Conservation (phyloP, 495 filamentous ascomycete genomes). For the Tuber calosporum region DNA sequence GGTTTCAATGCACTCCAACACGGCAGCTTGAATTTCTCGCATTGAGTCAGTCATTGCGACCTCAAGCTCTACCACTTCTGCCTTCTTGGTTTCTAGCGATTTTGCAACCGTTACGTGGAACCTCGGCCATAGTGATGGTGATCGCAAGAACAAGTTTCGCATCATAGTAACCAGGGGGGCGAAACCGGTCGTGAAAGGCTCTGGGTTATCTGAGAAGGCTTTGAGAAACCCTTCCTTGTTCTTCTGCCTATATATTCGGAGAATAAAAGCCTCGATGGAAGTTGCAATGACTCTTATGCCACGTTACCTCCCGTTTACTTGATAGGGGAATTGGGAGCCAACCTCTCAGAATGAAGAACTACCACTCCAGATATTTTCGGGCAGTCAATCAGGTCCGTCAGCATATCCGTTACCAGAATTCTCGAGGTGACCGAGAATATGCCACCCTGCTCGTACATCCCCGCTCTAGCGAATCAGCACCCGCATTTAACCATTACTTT, state of each 20-base stretch:
- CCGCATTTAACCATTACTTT: constrained; percentile 19
- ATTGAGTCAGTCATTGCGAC: constrained; percentile 95
- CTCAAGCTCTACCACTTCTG: constrained; percentile 93
- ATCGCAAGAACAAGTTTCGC: constrained; percentile 83
- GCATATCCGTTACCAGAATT: constrained; percentile 85
- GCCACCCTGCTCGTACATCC: constrained; percentile 79
- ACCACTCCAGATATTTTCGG: constrained; percentile 82
- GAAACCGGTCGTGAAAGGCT: constrained; percentile 85
- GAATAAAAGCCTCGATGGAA: constrained; percentile 86
- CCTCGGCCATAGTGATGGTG: constrained; percentile 85
- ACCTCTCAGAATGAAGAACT: constrained; percentile 79
- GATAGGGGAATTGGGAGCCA: constrained; percentile 15
- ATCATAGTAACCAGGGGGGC: constrained; percentile 84
- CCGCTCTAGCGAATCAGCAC: constrained; percentile 53
- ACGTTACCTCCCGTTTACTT: constrained; percentile 1
- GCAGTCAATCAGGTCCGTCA: constrained; percentile 71
- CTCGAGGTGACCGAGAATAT: constrained; percentile 95
- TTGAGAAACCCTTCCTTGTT: constrained; percentile 93
- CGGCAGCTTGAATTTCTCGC: constrained; percentile 84
- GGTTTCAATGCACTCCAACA: constrained; percentile 92
- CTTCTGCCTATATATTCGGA: constrained; percentile 85
- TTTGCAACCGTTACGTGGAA: constrained; percentile 86
- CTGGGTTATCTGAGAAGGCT: constrained; percentile 89
- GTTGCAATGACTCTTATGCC: constrained; percentile 66
- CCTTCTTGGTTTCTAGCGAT: constrained; percentile 83